Conservation (phyloP, 495 filamentous ascomycete genomes). For the Neurospora sp. region DNA sequence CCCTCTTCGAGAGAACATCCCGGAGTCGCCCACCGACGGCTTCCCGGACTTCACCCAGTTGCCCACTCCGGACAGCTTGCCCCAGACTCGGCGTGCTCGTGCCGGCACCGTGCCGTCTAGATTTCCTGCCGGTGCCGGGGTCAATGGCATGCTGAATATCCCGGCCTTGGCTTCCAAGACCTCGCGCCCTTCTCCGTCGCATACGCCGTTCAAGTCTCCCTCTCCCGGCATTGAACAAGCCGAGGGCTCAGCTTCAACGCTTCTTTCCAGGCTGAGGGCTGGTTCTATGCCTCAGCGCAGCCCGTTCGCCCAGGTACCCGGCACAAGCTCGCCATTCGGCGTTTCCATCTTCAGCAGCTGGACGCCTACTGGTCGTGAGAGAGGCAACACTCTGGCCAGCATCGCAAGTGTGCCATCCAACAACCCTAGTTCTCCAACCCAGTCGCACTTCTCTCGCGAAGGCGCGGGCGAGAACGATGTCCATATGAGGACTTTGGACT, state of each 20-base stretch:
- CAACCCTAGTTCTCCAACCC: conserved; percentile 75
- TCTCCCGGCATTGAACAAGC: conserved; percentile 60
- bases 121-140: conserved; percentile 62
- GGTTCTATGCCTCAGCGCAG: conserved; percentile 91
- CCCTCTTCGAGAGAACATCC: conserved; percentile 91
- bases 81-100: conserved; percentile 57
- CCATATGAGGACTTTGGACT: conserved; percentile 86
- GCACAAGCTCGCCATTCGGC: conserved; percentile 62
- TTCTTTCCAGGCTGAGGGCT: conserved; percentile 80
- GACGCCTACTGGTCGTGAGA: conserved; percentile 63
- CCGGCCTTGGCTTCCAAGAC: conserved; percentile 67
- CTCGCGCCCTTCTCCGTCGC: conserved; percentile 80
- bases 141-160: conserved; percentile 47
- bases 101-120: conserved; percentile 95
- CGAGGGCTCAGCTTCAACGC: conserved; percentile 51
- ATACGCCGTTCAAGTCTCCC: conserved; percentile 77
- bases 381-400: conserved; percentile 76
- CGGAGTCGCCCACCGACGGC: conserved; percentile 92
- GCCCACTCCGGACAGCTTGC: conserved; percentile 47
- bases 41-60: conserved; percentile 80
- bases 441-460: conserved; percentile 83
- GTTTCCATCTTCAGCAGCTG: conserved; percentile 80
- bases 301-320: conserved; percentile 49
- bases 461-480: conserved; percentile 76
- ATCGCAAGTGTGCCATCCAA: conserved; percentile 67